Evolutionary conservation across 2,329 filamentous ascomycete species (phyloP).

Genomic region (Colletotrichum sp.): DNA sequence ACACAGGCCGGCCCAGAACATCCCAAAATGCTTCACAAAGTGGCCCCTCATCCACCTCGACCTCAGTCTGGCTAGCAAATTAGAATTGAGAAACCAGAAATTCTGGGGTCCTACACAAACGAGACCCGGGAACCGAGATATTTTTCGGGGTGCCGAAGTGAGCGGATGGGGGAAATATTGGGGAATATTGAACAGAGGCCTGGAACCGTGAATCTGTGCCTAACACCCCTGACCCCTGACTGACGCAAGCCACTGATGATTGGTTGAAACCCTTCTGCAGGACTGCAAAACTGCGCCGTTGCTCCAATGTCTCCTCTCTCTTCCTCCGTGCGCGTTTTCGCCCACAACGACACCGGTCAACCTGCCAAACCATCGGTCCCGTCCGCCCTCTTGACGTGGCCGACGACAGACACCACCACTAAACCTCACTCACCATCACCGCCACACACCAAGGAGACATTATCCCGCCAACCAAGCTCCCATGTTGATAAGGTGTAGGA

Average conservation of each 20-base stretch:
- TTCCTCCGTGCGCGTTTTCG: neutral
- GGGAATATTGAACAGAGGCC: neutral
- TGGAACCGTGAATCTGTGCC: neutral
- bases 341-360: neutral
- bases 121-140: slow-evolving; percentile 2
- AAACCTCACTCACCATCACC: neutral
- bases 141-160: slow-evolving; percentile 1
- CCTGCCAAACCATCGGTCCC: neutral
- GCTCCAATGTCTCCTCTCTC: neutral
- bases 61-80: neutral
- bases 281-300: neutral
- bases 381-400: neutral
- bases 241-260: neutral
- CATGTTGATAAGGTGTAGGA: neutral
- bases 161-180: neutral
- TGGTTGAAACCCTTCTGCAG: neutral
- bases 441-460: neutral
- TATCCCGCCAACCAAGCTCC: neutral
- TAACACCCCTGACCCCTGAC: neutral
- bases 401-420: neutral
- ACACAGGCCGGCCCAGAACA: neutral
- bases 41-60: neutral
- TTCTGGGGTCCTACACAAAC: neutral
- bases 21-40: neutral
- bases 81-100: neutral